Conservation (phyloP, 345 rosid species). For the Salix purpurea region DNA sequence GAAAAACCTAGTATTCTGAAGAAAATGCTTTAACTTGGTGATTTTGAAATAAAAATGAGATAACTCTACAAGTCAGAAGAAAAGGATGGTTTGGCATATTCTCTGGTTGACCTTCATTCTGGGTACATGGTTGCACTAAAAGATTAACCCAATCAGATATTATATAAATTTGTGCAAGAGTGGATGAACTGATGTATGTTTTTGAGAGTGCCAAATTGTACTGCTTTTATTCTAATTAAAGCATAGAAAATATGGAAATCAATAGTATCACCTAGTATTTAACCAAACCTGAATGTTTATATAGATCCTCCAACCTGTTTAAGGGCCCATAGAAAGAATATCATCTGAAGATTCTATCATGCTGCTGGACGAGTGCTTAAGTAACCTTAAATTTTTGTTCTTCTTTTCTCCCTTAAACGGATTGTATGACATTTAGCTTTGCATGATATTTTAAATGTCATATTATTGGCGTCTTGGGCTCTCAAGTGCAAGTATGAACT, state of each 20-base stretch:
- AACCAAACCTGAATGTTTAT: neutral
- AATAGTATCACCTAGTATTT: neutral
- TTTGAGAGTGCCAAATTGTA: neutral
- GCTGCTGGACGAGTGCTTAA: neutral
- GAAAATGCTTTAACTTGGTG: neutral
- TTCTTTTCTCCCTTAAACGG: neutral
- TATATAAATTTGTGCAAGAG: neutral
- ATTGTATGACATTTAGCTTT: neutral
- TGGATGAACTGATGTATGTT: neutral
- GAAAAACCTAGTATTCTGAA: neutral
- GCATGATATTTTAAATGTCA: neutral
- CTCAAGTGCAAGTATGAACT: neutral
- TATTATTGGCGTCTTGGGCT: neutral
- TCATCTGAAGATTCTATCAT: neutral
- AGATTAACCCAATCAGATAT: neutral
- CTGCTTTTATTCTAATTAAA: neutral
- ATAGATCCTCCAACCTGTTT: neutral
- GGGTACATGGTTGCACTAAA: neutral
- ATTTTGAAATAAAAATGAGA: neutral
- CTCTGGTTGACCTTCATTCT: neutral
- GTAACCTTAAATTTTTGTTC: neutral
- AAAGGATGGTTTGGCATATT: neutral
- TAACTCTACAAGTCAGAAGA: too few species aligned
- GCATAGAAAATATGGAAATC: neutral
- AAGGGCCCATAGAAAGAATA: neutral